phyloP scores from a whole-genome alignment of 2,329 filamentous ascomycete genomes.

The Talaromyces sp. region DNA sequence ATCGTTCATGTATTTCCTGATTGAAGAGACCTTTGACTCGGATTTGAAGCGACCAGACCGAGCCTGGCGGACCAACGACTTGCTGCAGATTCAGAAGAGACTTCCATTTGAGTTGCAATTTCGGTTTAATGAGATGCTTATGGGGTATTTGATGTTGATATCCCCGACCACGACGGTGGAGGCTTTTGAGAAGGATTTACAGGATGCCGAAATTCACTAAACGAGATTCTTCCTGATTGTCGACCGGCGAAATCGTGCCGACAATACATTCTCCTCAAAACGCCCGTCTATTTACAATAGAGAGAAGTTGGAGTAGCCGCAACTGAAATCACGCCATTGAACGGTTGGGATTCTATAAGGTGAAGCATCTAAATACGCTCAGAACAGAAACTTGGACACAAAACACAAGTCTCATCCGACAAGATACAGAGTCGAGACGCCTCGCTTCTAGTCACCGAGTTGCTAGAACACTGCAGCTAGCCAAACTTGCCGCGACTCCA shows the following conservation, averaged over 20 bases:
- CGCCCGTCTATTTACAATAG: background rate
- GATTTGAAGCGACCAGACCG: constrained; percentile 34
- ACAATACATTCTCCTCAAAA: background rate
- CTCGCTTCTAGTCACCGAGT: background rate
- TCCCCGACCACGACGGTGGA: constrained; percentile 29
- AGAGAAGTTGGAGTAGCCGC: background rate
- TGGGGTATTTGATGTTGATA: constrained; percentile 33
- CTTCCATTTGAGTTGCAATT: constrained; percentile 35
- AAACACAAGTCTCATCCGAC: background rate
- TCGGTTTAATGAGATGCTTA: constrained; percentile 36
- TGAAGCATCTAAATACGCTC: background rate
- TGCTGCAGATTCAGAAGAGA: constrained; percentile 32
- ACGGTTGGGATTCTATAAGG: background rate
- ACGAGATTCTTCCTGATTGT: background rate
- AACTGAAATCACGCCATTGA: background rate
- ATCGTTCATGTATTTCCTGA: constrained; percentile 36
- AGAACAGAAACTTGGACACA: no score
- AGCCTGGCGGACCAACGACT: constrained; percentile 34
- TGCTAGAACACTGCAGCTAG: background rate
- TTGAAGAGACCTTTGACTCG: constrained; percentile 33
- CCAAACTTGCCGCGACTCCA: background rate
- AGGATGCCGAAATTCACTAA: constrained; percentile 1
- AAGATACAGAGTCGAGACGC: background rate
- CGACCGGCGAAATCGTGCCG: background rate
- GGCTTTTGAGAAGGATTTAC: constrained; percentile 31